Conservation (phyloP, 192 early-diverging fungal species). For the Obelidium mucronatum region DNA sequence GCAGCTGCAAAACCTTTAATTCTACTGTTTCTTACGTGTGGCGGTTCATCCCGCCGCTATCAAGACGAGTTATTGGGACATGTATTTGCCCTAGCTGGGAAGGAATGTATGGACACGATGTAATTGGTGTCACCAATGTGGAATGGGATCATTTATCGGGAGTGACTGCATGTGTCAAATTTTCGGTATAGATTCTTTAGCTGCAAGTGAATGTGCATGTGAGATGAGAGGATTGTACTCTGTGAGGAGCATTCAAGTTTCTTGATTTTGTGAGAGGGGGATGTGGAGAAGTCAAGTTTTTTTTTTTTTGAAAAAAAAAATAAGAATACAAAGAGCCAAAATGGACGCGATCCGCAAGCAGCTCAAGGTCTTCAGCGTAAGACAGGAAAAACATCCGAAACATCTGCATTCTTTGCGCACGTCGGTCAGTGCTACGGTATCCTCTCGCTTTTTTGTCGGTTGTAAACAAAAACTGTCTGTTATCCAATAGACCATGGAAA, state of each 20-base stretch:
- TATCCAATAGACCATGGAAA: conserved; percentile 60
- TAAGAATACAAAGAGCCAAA: neutral
- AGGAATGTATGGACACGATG: conserved; percentile 19
- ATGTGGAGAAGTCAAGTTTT: too few species aligned
- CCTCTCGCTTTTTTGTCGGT: too few species aligned
- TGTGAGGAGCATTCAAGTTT: neutral
- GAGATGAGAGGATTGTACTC: neutral
- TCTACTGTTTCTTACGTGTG: conserved; percentile 3
- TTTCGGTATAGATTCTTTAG: neutral
- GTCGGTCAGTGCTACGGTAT: conserved; percentile 82
- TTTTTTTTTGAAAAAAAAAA: neutral
- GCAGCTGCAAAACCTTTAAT: conserved; percentile 18
- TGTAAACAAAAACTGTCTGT: neutral
- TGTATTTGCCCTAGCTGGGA: conserved; percentile 30
- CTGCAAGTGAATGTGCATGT: neutral
- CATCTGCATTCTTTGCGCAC: conserved; percentile 97
- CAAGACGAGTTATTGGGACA: conserved; percentile 16
- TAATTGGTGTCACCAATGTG: neutral
- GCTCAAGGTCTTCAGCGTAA: neutral
- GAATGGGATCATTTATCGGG: neutral
- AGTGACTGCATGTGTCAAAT: neutral
- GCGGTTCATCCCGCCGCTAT: conserved; percentile 9
- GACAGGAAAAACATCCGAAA: conserved; percentile 75
- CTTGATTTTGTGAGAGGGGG: neutral
- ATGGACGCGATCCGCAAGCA: conserved; percentile 21